Evolutionary conservation across 2,329 filamentous ascomycete species (phyloP), one percentile per base, ranked within the genome.

Genomic region (Leptosphaerulina australis): DNA sequence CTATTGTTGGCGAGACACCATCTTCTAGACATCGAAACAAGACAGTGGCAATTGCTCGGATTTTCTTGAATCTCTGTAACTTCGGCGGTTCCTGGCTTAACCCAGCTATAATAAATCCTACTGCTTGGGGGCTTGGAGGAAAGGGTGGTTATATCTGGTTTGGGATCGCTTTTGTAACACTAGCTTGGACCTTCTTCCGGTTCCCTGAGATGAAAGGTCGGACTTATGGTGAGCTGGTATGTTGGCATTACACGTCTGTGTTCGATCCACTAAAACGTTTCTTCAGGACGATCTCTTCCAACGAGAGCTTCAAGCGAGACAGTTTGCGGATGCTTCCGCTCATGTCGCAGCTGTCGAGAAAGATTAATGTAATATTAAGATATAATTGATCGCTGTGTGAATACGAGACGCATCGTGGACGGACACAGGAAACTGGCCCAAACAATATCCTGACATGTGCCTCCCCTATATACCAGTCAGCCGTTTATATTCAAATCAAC

Each of bases 11-110:
- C 1, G 91, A 96, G 71, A 74, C 95, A 17, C 90, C 90, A 0
- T 90, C 90, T 0, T 84, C 88, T 9, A 83, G 90, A 7, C 80
- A 96, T 22, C 88, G 92, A 67, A 90, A 91, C 75, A 95, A 95
- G 79, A 94, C 90, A 0, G 87, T 95, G 22, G 77, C 92, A 63
- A 77, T 95, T 15, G 55, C 58, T 5, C 41, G 53, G 18, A 93
- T 96, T 58, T 74, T 95, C 60, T 87, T 84, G 68, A 86, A 85
- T 50, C 85, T 94, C 5, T 25, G 35, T 7, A 48, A 48, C 20
- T 48, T 48, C 15, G 30, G 45, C 15, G 37, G 45, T 14, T 48
- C 45, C 18, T 48, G 37, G 45, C 71, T 96, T 31, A 94, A 89
- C 0, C 91, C 91, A 0, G 60, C 61, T 22, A 64, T 68, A 53